These are phyloP conservation scores for Penicillium brevicompactum DNA, from an alignment of 2,329 filamentous ascomycete genomes.

Conservation along the genomic window DNA sequence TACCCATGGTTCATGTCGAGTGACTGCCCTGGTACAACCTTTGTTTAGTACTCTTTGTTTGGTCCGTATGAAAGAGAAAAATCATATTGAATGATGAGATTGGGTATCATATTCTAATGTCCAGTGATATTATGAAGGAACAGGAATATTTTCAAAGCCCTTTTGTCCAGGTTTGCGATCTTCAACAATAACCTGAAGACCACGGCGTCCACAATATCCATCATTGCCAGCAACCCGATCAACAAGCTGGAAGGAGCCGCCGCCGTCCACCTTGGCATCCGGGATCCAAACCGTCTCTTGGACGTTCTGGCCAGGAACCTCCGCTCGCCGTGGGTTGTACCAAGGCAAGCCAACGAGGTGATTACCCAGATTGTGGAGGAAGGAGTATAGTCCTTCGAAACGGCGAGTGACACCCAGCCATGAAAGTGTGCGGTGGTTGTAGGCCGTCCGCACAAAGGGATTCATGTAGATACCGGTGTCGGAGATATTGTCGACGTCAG, in stretches of 20 bases:
- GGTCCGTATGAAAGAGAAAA: neutral
- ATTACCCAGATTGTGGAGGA: constrained; percentile 62
- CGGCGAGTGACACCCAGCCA: constrained; percentile 64
- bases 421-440: constrained; percentile 58
- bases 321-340: constrained; percentile 62
- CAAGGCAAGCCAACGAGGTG: constrained; percentile 59
- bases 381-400: constrained; percentile 66
- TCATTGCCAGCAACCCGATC: constrained; percentile 45
- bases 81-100: neutral
- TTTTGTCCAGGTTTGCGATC: constrained; percentile 45
- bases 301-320: constrained; percentile 57
- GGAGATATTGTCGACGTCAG: constrained; percentile 33
- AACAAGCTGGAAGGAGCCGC: constrained; percentile 43
- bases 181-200: constrained; percentile 48
- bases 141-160: constrained; percentile 47
- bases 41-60: neutral
- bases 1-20: neutral
- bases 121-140: constrained; percentile 30
- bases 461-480: constrained; percentile 71
- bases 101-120: constrained; percentile 7
- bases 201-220: constrained; percentile 48
- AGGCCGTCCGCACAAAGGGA: constrained; percentile 72
- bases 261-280: constrained; percentile 27
- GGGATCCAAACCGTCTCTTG: constrained; percentile 46
- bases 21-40: neutral